Percentiles rank a stretch among this genome's conserved stretches.
Conservation (phyloP, 805 yeast species). For the Candida germanica region DNA sequence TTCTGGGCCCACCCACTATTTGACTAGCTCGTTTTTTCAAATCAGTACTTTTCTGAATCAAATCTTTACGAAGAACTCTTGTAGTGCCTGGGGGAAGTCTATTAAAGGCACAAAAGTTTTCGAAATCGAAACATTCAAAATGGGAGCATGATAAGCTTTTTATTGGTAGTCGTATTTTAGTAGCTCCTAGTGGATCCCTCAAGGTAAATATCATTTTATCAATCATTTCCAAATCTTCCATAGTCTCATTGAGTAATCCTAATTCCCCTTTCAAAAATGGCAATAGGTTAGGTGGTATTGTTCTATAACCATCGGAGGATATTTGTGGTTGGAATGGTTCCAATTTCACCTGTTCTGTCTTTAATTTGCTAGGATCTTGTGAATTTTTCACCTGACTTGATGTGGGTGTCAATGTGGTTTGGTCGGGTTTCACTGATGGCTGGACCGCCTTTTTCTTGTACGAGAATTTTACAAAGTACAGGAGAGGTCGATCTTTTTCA, state of each 20-base stretch:
- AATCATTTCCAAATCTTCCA: conserved; percentile 24
- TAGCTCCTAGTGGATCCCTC: conserved; percentile 39
- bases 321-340: no score
- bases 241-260: conserved; percentile 10
- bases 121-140: conserved; percentile 45
- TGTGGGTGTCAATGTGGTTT: no score
- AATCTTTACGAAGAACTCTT: conserved; percentile 20
- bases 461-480: no score
- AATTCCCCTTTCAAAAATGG: conserved; percentile 11
- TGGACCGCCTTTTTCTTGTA: no score
- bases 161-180: conserved; percentile 38
- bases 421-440: no score
- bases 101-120: conserved; percentile 38
- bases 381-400: no score
- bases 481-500: no score
- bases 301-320: no score
- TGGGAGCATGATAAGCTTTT: conserved; percentile 36
- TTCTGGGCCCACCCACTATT: not conserved
- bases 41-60: conserved; percentile 18
- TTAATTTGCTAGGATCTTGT: no score
- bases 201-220: conserved; percentile 37
- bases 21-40: conserved; percentile 10
- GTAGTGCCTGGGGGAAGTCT: conserved; percentile 28
- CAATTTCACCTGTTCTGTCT: no score
- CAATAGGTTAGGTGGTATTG: conserved; percentile 12